Conservation (phyloP, 2,329 filamentous ascomycete genomes). For the Hypoxylon rubiginosum region DNA sequence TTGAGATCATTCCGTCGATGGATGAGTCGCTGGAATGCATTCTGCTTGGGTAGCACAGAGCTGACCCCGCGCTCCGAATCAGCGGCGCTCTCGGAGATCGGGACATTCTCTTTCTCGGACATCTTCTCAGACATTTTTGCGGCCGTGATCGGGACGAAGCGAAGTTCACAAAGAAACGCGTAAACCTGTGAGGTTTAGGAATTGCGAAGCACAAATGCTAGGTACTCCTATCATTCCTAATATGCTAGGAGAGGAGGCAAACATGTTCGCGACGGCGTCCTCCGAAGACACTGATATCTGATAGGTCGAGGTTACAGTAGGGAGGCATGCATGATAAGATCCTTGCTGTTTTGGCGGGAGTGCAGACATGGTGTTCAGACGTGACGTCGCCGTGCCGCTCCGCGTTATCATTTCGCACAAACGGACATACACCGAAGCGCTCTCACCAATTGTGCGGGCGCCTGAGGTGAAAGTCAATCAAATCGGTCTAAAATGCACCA, state of each 20-base stretch:
- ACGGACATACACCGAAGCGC: neutral
- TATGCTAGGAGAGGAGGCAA: constrained; percentile 1
- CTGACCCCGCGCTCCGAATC: constrained; percentile 35
- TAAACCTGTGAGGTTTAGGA: neutral
- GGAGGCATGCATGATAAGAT: constrained; percentile 37
- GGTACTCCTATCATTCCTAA: constrained; percentile 20
- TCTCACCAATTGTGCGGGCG: neutral
- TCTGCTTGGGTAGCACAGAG: constrained; percentile 36
- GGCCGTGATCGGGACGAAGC: too few species aligned
- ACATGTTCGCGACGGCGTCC: constrained; percentile 9
- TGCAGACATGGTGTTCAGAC: constrained; percentile 7
- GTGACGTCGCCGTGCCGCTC: constrained; percentile 19
- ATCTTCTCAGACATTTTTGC: constrained; percentile 23
- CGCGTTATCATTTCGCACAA: constrained; percentile 9
- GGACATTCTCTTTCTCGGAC: constrained; percentile 34
- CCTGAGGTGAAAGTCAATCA: neutral
- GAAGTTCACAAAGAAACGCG: neutral
- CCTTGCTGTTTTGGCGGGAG: constrained; percentile 21
- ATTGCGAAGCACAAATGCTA: neutral
- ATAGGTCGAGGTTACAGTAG: too few species aligned
- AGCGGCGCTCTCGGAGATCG: constrained; percentile 15
- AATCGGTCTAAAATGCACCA: neutral
- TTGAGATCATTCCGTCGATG: constrained; percentile 42
- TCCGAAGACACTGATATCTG: constrained; percentile 11
- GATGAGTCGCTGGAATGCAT: constrained; percentile 34